These are phyloP conservation scores for Psilocybe azurescens DNA, from an alignment of 768 basidiomycete species.

Conservation along the genomic window DNA sequence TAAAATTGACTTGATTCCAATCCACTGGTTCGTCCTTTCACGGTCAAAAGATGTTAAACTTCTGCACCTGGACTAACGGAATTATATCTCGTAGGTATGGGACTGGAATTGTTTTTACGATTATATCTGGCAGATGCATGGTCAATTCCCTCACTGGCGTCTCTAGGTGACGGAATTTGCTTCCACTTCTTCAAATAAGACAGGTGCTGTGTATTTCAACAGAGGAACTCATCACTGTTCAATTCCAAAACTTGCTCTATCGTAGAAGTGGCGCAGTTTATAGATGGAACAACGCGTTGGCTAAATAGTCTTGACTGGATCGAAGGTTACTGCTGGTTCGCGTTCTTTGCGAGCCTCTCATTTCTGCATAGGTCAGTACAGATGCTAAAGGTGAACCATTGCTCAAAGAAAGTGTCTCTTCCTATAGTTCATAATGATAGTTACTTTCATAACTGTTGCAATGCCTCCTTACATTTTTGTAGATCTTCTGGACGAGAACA, in stretches of 20 bases:
- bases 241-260: not conserved
- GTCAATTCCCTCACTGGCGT: conserved; percentile 34
- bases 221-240: not conserved
- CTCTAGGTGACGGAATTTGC: conserved; percentile 41
- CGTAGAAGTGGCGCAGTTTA: conserved; percentile 12
- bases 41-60: not conserved
- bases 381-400: not conserved
- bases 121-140: conserved; percentile 39
- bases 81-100: conserved; percentile 29
- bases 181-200: conserved; percentile 9
- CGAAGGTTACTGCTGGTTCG: conserved; percentile 17
- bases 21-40: conserved; percentile 35
- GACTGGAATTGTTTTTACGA: conserved; percentile 36
- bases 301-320: conserved; percentile 12
- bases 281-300: conserved; percentile 1
- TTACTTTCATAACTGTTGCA: not conserved
- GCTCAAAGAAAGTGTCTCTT: conserved; percentile 6
- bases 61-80: too few species aligned
- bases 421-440: conserved; percentile 7
- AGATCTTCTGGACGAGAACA: conserved; percentile 14
- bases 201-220: not conserved
- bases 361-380: not conserved
- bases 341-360: conserved; percentile 6
- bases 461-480: not conserved
- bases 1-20: conserved; percentile 26